Conservation (phyloP, 139 green algal genomes). For the Tetraselmis striata region DNA sequence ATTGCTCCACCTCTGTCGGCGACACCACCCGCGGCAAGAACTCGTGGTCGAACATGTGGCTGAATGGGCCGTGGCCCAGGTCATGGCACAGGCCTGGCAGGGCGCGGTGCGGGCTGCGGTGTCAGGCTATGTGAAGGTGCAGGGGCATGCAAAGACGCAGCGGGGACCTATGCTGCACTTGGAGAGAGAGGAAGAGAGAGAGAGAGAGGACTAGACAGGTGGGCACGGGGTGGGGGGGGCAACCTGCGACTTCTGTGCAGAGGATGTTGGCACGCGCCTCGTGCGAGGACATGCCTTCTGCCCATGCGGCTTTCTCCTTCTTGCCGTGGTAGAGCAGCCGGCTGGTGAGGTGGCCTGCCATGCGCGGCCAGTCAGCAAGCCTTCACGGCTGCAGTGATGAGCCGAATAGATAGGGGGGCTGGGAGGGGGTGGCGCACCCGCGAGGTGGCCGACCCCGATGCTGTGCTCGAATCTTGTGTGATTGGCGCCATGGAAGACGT, state of each 20-base stretch:
- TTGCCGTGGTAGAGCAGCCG: not conserved
- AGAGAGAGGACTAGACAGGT: not conserved
- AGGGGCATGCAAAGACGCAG: too few relatives aligned
- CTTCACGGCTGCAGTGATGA: not conserved
- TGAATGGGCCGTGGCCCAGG: constrained; percentile 88
- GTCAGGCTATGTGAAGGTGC: not conserved
- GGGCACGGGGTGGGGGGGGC: not conserved
- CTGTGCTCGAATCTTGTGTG: constrained; percentile 85
- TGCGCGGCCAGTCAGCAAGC: not conserved
- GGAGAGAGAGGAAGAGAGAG: too few relatives aligned
- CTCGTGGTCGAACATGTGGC: constrained; percentile 78
- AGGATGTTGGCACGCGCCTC: not conserved
- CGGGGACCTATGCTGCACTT: too few relatives aligned
- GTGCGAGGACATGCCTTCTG: not conserved
- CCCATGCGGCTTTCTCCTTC: constrained; percentile 1
- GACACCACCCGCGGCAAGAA: constrained; percentile 39
- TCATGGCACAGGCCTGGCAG: constrained; percentile 83
- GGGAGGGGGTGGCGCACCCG: constrained; percentile 9
- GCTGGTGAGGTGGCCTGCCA: not conserved
- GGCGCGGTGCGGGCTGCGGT: not conserved
- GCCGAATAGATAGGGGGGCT: not conserved
- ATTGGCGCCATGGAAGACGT: constrained; percentile 67
- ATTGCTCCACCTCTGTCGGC: not conserved
- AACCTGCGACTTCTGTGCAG: not conserved
- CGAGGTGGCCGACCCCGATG: constrained; percentile 67